Percentiles rank a stretch among this genome's conserved stretches.
These are phyloP conservation scores for Clathrus columnatus DNA, from an alignment of 768 basidiomycete species.

Conservation along the genomic window DNA sequence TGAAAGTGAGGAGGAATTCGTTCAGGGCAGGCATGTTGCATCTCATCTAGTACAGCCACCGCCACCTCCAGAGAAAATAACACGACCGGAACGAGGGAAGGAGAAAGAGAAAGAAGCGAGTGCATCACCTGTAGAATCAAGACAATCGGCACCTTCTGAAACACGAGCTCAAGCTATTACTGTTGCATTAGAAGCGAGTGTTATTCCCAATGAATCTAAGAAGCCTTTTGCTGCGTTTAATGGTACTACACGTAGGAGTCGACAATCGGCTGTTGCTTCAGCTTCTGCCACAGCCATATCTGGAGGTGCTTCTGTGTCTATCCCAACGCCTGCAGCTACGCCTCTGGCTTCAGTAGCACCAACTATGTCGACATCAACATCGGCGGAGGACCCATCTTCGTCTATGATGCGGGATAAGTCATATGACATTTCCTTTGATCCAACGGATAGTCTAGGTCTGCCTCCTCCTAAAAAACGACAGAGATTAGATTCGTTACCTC, in stretches of 20 bases:
- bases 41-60: slow-evolving; percentile 10
- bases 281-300: not conserved
- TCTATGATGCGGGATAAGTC: slow-evolving; percentile 25
- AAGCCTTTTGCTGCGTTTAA: not conserved
- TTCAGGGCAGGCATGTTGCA: slow-evolving; percentile 5
- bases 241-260: not conserved
- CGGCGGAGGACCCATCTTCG: slow-evolving; percentile 12
- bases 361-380: slow-evolving; percentile 8
- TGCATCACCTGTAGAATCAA: not conserved
- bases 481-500: slow-evolving; percentile 13
- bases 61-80: slow-evolving; percentile 8
- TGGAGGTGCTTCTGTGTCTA: not conserved
- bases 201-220: not conserved
- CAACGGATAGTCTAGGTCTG: slow-evolving; percentile 13
- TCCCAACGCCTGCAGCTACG: slow-evolving; percentile 7
- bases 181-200: not conserved
- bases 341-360: slow-evolving; percentile 2
- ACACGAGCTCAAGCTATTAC: slow-evolving; percentile 1
- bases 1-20: slow-evolving; percentile 15
- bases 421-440: slow-evolving; percentile 21
- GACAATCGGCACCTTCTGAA: not conserved
- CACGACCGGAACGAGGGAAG: not conserved
- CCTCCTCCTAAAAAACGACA: slow-evolving; percentile 23
- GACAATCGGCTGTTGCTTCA: not conserved
- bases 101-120: slow-evolving; percentile 11